phyloP scores from a whole-genome alignment of 257 asterid genomes.

The Galeopsis tetrahit region DNA sequence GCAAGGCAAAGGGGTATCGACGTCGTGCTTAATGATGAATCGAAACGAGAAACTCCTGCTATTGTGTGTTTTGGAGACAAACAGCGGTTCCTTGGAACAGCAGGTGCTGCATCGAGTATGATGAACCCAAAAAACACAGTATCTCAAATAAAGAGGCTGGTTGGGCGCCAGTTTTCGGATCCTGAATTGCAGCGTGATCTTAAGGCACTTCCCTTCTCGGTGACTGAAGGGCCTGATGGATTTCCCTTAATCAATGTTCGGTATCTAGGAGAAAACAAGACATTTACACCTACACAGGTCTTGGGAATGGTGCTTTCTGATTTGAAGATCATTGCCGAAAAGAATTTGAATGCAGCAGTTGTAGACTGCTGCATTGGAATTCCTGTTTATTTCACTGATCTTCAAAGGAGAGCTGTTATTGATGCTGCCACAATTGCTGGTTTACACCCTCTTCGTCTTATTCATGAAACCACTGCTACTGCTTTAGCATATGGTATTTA shows the following conservation, averaged over 20 bases:
- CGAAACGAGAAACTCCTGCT: constrained; percentile 92
- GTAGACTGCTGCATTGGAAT: constrained; percentile 96
- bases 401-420: constrained; percentile 88
- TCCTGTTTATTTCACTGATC: constrained; percentile 91
- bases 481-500: constrained; percentile 96
- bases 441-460: constrained; percentile 83
- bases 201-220: constrained; percentile 68
- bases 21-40: constrained; percentile 92
- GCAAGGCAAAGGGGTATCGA: constrained; percentile 98
- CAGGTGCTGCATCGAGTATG: constrained; percentile 96
- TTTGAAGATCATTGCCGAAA: constrained; percentile 83
- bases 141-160: constrained; percentile 85
- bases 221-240: constrained; percentile 92
- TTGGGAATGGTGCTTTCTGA: constrained; percentile 87
- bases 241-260: constrained; percentile 79
- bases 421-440: constrained; percentile 99
- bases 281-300: constrained; percentile 90
- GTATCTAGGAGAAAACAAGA: constrained; percentile 75
- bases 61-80: constrained; percentile 93
- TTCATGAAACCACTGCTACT: constrained; percentile 99
- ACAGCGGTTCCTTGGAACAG: constrained; percentile 95
- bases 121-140: constrained; percentile 93
- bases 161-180: constrained; percentile 84
- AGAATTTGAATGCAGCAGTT: constrained; percentile 83
- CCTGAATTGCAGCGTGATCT: constrained; percentile 90